Percentiles rank a stretch among this genome's conserved stretches.
phyloP scores from a whole-genome alignment of 2,329 filamentous ascomycete species.

The Nothopassalora personata region DNA sequence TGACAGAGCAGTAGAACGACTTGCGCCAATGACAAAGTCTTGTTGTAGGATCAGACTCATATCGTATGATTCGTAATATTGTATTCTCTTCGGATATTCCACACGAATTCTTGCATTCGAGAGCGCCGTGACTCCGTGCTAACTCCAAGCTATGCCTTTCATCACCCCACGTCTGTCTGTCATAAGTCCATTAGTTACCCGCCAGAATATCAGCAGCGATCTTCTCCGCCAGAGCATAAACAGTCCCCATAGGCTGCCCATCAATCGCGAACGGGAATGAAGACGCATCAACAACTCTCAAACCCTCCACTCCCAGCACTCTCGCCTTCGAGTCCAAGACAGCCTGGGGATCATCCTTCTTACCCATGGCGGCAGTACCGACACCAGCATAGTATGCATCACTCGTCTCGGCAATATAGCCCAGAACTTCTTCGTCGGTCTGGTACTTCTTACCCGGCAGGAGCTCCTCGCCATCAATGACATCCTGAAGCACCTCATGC shows the following conservation, averaged over 20 bases:
- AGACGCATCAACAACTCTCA: constrained; percentile 18
- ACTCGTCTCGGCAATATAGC: constrained; percentile 22
- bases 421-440: constrained; percentile 11
- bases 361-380: constrained; percentile 21
- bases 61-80: too few relatives aligned
- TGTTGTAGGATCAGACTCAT: too few relatives aligned
- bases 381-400: constrained; percentile 13
- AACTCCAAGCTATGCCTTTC: not conserved
- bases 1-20: too few relatives aligned
- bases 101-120: not conserved
- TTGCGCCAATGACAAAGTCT: too few relatives aligned
- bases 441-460: constrained; percentile 15
- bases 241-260: constrained; percentile 3
- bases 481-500: constrained; percentile 24
- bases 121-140: not conserved
- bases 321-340: constrained; percentile 34
- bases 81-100: not conserved
- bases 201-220: not conserved
- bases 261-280: not conserved
- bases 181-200: not conserved
- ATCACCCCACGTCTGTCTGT: not conserved
- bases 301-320: constrained; percentile 32
- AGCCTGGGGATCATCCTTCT: constrained; percentile 22
- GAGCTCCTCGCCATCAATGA: constrained; percentile 12
- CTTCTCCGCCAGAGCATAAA: constrained; percentile 4